phyloP scores from a whole-genome alignment of 2,329 filamentous ascomycete species.

The Pseudogymnoascus sp. region DNA sequence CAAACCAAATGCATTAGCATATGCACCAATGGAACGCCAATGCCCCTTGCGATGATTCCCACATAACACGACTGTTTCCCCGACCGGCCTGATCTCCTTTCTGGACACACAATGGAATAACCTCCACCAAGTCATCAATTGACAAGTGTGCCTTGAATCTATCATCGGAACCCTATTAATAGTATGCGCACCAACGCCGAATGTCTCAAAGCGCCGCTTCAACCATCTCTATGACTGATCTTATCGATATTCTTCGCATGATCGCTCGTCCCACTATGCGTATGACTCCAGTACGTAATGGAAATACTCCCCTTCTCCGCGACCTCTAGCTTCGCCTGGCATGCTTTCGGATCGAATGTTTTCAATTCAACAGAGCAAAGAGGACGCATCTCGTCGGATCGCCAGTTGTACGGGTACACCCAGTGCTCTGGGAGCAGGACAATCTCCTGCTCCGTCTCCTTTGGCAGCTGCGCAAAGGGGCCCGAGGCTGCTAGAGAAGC shows the following conservation, averaged over 20 bases:
- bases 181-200: background rate
- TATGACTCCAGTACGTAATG: background rate
- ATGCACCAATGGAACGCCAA: background rate
- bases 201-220: background rate
- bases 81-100: background rate
- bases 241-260: background rate
- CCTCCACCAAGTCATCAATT: background rate
- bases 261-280: background rate
- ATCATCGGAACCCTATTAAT: background rate
- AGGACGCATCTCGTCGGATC: background rate
- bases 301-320: background rate
- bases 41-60: background rate
- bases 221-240: background rate
- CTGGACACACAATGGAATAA: background rate
- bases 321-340: background rate
- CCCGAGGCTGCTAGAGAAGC: background rate
- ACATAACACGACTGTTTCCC: no score
- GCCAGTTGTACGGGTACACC: constrained; percentile 27
- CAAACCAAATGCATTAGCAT: background rate
- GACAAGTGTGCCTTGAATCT: background rate
- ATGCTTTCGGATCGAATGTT: background rate
- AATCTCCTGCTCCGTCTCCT: constrained; percentile 15
- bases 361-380: background rate
- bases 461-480: background rate
- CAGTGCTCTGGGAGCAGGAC: constrained; percentile 20